Base-by-base conservation (phyloP, 2,329 filamentous ascomycete genomes). In the Xylaria sp. region DNA sequence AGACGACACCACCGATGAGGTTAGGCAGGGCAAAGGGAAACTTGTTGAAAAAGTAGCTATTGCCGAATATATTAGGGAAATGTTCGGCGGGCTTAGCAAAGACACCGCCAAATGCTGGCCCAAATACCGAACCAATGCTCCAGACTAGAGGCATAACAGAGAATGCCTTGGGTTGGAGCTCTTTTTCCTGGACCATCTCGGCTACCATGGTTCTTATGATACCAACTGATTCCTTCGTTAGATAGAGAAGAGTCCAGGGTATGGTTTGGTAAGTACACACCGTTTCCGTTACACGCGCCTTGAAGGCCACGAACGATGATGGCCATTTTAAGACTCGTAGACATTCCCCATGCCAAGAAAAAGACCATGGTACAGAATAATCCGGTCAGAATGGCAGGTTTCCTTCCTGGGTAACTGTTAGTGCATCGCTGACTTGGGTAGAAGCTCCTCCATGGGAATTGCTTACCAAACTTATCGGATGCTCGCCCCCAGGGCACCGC, bases 191-290 rank as follows among this genome's bases (percentile, higher is more conserved):
- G 1, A 97, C 94, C 86, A 98, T 90, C 80, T 98, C 95, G 0
- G 95, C 95, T 1, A 98, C 94, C 83, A 96, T 94, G 18, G 94
- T 97, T 72, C 94, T 85, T 71, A 98, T 91, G 70, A 98, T 98
- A 1, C 96, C 92, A n/a, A 95, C 91, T 90, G 41, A n/a, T 54
- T 13, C 18, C 20, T 10, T 25, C 1, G 58, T 79, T 68, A 80
- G 74, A 61, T 28, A 28, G 51, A n/a, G 48, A 7, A 28, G 20
- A n/a, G 18, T 2, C 58, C 28, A 8, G 4, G 1, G 18, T 39
- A 18, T 9, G 18, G 20, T 52, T 39, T 39, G 3, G 6, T 3
- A 41, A 41, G 23, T 48, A 79, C 82, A 39, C 76, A 90, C 88
- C 88, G 77, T 98, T 98, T 63, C 95, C 96, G 77, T 97, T 98